Evolutionary conservation across 1,139 yeast genomes (phyloP).

Genomic region (Scheffersomyces insectosa): DNA sequence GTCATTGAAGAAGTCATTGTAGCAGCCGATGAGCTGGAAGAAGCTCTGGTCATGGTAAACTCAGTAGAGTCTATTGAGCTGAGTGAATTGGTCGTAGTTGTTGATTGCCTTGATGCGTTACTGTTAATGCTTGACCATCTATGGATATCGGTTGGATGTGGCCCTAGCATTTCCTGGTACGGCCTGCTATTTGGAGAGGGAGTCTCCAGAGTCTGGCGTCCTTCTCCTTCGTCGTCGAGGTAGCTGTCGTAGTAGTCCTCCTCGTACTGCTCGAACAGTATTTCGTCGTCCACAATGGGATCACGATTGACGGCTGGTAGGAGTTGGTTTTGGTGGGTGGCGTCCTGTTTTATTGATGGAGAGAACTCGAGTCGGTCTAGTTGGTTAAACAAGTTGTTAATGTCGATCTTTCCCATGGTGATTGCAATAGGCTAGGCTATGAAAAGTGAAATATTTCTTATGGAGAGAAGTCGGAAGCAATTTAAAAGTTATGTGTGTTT

Average conservation of each 20-base stretch:
- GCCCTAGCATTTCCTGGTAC: too few species aligned
- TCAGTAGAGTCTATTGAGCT: background rate
- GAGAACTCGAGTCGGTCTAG: background rate
- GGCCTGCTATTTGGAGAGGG: too few species aligned
- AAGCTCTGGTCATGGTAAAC: background rate
- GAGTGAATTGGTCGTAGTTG: background rate
- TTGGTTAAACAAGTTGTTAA: background rate
- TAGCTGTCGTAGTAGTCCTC: too few species aligned
- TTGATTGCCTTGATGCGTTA: background rate
- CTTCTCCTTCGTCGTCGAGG: too few species aligned
- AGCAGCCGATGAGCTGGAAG: too few species aligned
- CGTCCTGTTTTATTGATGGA: background rate
- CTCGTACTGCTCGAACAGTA: background rate
- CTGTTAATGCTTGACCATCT: background rate
- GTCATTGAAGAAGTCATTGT: too few species aligned
- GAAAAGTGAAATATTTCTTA: too few species aligned
- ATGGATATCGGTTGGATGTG: background rate
- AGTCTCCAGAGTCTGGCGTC: too few species aligned
- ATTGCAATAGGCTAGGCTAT: background rate
- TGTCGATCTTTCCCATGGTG: background rate
- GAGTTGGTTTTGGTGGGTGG: background rate
- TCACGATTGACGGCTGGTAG: background rate
- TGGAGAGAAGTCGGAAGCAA: too few species aligned
- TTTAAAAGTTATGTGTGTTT: too few species aligned
- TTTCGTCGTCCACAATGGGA: background rate